These are phyloP conservation scores for Gynostemma pentaphyllum DNA, from an alignment of 306 rosid species.

Conservation along the genomic window DNA sequence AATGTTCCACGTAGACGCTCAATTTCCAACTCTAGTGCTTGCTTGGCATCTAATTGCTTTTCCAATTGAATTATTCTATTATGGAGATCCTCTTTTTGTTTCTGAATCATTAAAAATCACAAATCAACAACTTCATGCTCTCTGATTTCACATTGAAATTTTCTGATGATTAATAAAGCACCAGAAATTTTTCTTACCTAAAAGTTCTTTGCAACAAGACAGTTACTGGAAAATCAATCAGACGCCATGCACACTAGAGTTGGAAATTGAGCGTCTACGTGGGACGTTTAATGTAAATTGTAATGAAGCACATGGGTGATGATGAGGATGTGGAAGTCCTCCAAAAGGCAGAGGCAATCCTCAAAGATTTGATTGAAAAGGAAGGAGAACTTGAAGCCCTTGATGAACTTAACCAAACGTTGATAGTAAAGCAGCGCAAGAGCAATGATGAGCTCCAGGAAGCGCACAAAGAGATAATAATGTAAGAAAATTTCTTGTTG, in stretches of 20 bases:
- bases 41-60: constrained; percentile 71
- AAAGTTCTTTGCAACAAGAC: no score
- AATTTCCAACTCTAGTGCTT: constrained; percentile 85
- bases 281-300: constrained; percentile 65
- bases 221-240: constrained; percentile 67
- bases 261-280: constrained; percentile 82
- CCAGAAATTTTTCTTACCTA: no score
- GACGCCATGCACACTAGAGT: constrained; percentile 75
- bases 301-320: constrained; percentile 67
- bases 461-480: constrained; percentile 70
- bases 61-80: constrained; percentile 63
- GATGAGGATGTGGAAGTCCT: constrained; percentile 77
- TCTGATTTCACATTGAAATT: constrained; percentile 19
- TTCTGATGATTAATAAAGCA: constrained; percentile 8
- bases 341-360: constrained; percentile 49
- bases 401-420: constrained; percentile 60
- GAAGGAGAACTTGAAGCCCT: constrained; percentile 55
- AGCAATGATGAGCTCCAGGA: constrained; percentile 93
- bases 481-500: constrained; percentile 34
- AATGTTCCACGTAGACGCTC: constrained; percentile 66
- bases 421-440: constrained; percentile 70
- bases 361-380: constrained; percentile 62
- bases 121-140: constrained; percentile 18
- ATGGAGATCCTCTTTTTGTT: constrained; percentile 71
- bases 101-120: constrained; percentile 45